These are phyloP conservation scores for Papiliotrema fonsecae DNA, from an alignment of 1,284 basidiomycete species.

Conservation along the genomic window DNA sequence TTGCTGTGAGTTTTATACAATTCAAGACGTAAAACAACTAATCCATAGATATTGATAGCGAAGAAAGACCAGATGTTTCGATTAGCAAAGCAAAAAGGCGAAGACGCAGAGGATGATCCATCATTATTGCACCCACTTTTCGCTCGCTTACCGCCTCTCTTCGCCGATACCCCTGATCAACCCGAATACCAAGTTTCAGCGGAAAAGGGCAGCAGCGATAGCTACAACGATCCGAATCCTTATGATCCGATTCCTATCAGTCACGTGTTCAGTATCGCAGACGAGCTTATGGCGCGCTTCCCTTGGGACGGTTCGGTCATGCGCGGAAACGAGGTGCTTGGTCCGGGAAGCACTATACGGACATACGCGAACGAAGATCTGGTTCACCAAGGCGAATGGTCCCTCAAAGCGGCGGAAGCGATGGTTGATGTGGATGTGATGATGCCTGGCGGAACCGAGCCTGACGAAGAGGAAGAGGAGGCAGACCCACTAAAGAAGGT, in stretches of 20 bases:
- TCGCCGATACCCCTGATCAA: slow-evolving; percentile 41
- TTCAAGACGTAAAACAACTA: not conserved
- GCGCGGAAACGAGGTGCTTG: slow-evolving; percentile 40
- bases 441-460: slow-evolving; percentile 11
- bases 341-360: slow-evolving; percentile 33
- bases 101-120: slow-evolving; percentile 38
- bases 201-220: not conserved
- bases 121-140: slow-evolving; percentile 67
- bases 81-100: slow-evolving; percentile 29
- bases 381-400: not conserved
- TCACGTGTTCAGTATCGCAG: slow-evolving; percentile 37
- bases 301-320: slow-evolving; percentile 38
- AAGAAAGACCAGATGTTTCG: slow-evolving; percentile 44
- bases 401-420: slow-evolving; percentile 5
- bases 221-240: slow-evolving; percentile 28
- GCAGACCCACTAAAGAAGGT: slow-evolving; percentile 1
- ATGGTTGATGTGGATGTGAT: slow-evolving; percentile 11
- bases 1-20: slow-evolving; percentile 58
- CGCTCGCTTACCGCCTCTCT: slow-evolving; percentile 63
- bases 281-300: slow-evolving; percentile 32
- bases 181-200: not conserved
- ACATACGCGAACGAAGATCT: slow-evolving; percentile 24
- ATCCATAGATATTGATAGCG: slow-evolving; percentile 40
- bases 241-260: slow-evolving; percentile 39
- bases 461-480: slow-evolving; percentile 20